These are phyloP conservation scores for Coemansia sp. DNA, from an alignment of 192 early-diverging fungal species.

Conservation along the genomic window DNA sequence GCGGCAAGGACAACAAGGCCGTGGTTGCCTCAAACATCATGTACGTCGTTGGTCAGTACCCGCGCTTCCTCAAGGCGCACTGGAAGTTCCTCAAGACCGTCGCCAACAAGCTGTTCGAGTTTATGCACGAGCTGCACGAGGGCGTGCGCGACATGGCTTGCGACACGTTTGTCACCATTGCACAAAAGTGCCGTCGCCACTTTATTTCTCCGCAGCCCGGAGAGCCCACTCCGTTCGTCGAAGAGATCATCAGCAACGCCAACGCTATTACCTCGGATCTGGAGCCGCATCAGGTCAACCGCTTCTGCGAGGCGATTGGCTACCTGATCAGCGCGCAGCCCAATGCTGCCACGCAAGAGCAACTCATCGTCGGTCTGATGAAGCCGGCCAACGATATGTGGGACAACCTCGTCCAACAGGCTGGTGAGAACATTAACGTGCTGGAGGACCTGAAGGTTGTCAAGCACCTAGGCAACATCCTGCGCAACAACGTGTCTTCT, in stretches of 20 bases:
- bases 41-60: conserved; percentile 99
- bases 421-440: conserved; percentile 70
- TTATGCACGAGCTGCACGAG: conserved; percentile 99
- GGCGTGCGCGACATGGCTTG: conserved; percentile 99
- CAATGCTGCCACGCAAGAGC: conserved; percentile 74
- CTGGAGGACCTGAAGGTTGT: conserved; percentile 79
- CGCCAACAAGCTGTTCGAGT: conserved; percentile 99
- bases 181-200: conserved; percentile 95
- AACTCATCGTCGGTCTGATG: conserved; percentile 86
- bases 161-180: conserved; percentile 99
- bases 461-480: conserved; percentile 88
- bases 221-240: conserved; percentile 90
- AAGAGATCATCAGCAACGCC: conserved; percentile 88
- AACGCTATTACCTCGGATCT: conserved; percentile 88
- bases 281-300: conserved; percentile 90
- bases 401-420: conserved; percentile 77
- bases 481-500: conserved; percentile 95
- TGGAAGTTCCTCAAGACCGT: conserved; percentile 99
- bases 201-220: conserved; percentile 92
- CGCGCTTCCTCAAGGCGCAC: conserved; percentile 99
- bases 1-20: conserved; percentile 99
- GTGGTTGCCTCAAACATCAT: conserved; percentile 99
- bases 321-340: conserved; percentile 96
- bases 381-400: conserved; percentile 87
- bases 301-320: conserved; percentile 98